phyloP scores from a whole-genome alignment of 1,284 basidiomycete species.

The Tremellales sp. region DNA sequence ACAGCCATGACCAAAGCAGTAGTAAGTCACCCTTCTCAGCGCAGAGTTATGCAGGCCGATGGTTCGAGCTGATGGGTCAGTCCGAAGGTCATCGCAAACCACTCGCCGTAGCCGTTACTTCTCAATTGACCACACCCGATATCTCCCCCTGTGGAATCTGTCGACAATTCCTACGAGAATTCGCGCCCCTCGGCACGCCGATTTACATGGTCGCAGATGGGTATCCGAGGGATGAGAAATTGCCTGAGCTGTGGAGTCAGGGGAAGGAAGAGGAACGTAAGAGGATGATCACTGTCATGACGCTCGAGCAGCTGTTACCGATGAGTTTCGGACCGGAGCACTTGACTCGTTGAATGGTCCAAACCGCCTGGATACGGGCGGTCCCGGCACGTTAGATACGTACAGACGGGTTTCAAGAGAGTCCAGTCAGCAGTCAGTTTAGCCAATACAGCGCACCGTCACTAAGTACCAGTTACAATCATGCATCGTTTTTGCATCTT shows the following conservation, averaged over 20 bases:
- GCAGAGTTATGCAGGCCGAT: background rate
- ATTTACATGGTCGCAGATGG: slow-evolving; percentile 70
- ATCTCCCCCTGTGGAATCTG: slow-evolving; percentile 87
- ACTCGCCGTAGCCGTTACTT: slow-evolving; percentile 66
- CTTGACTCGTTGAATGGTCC: no score
- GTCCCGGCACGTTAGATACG: no score
- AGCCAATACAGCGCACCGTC: no score
- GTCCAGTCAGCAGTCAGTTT: no score
- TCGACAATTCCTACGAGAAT: slow-evolving; percentile 85
- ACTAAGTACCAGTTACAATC: no score
- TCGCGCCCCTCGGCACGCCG: slow-evolving; percentile 67
- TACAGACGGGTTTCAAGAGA: no score
- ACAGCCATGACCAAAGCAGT: slow-evolving; percentile 82
- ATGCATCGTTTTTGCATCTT: no score
- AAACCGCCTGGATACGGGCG: no score
- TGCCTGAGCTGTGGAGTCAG: slow-evolving; percentile 14
- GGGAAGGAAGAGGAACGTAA: slow-evolving; percentile 44
- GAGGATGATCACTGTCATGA: slow-evolving; percentile 59
- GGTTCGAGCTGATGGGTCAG: slow-evolving; percentile 50
- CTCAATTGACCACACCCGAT: slow-evolving; percentile 51
- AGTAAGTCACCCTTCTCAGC: slow-evolving; percentile 47
- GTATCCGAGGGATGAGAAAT: slow-evolving; percentile 53
- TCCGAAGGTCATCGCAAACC: slow-evolving; percentile 69
- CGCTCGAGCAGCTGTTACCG: slow-evolving; percentile 71
- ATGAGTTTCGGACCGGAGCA: slow-evolving; percentile 84